Percentiles rank a stretch among this genome's conserved stretches.
Evolutionary conservation across 2,329 filamentous ascomycete genomes (phyloP).

Genomic region (Dothistroma septosporum): DNA sequence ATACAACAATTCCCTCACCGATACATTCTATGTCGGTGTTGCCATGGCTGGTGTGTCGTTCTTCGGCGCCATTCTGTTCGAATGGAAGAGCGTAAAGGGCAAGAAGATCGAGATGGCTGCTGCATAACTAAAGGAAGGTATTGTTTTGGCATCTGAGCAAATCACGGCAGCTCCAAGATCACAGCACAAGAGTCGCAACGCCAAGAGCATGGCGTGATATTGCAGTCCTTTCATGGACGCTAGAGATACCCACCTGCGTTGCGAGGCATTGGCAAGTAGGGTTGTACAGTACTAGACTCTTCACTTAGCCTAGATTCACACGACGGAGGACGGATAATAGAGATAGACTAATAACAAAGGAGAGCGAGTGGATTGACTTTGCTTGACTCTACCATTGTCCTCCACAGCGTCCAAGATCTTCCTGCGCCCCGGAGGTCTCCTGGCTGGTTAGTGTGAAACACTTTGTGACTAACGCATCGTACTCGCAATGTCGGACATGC

Average conservation of each 20-base stretch:
- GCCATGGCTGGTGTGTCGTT: conserved; percentile 53
- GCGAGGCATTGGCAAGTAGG: not conserved
- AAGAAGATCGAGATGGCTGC: conserved; percentile 39
- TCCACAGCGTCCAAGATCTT: not conserved
- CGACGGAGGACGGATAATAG: not conserved
- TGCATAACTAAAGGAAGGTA: conserved; percentile 18
- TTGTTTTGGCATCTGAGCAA: not conserved
- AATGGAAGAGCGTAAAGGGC: conserved; percentile 64
- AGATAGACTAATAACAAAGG: not conserved
- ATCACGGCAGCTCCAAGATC: not conserved
- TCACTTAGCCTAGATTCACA: not conserved
- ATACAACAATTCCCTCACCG: conserved; percentile 59
- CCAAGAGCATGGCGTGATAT: not conserved
- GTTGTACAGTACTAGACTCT: not conserved
- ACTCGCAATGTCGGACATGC: not conserved
- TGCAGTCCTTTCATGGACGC: not conserved
- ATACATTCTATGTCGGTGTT: conserved; percentile 58
- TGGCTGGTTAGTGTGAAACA: not conserved
- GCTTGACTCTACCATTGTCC: not conserved
- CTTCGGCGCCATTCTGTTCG: conserved; percentile 53
- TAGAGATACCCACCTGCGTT: conserved; percentile 1
- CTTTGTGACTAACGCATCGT: not conserved
- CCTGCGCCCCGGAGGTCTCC: not conserved
- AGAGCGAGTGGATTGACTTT: not conserved
- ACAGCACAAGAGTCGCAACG: not conserved